Evolutionary conservation across 2,329 filamentous ascomycete species (phyloP).

Genomic region (Botrytis porri): DNA sequence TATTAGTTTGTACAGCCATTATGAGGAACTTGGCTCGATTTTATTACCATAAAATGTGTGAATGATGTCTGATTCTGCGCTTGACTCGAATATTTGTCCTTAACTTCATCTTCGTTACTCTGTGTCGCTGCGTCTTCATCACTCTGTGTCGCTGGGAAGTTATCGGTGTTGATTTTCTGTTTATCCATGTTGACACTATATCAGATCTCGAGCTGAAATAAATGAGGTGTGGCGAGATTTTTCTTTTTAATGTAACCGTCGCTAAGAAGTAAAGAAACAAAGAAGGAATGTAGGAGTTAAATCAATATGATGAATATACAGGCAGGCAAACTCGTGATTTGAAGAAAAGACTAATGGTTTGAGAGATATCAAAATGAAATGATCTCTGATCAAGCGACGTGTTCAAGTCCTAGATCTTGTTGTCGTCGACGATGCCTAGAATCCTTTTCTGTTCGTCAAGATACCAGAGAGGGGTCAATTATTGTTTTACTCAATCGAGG

Average conservation of each 20-base stretch:
- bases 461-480: neutral
- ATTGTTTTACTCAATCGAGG: neutral
- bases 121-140: conserved; percentile 3
- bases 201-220: neutral
- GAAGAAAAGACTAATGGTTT: neutral
- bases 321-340: neutral
- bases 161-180: neutral
- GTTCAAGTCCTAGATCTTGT: neutral
- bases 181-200: conserved; percentile 2
- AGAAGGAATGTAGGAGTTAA: neutral
- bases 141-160: neutral
- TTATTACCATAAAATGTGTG: conserved; percentile 30
- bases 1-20: neutral
- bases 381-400: neutral
- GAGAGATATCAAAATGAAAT: neutral
- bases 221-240: neutral
- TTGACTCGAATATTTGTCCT: conserved; percentile 29
- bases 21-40: neutral
- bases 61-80: conserved; percentile 29
- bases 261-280: conserved; percentile 4
- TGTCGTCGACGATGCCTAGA: neutral
- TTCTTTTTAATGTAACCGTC: neutral
- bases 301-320: neutral
- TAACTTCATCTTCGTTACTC: neutral
- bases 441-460: neutral